Evolutionary conservation across 176 grass and related monocot species (phyloP).

Genomic region (Hordeum marinum): DNA sequence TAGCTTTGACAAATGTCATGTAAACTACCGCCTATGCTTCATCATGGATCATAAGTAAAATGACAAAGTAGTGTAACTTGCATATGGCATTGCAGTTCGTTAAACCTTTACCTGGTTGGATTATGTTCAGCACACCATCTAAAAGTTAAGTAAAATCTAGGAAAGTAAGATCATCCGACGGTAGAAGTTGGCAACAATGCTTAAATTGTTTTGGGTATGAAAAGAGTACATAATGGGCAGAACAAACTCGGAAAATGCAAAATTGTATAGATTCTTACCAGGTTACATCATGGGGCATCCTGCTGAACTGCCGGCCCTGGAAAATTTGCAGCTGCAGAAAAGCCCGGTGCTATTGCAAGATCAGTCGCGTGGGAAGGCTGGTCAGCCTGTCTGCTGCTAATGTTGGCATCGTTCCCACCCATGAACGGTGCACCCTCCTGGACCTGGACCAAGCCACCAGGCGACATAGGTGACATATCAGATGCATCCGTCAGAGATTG

Average conservation of each 20-base stretch:
- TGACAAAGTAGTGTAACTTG: background rate
- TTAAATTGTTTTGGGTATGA: background rate
- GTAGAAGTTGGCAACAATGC: background rate
- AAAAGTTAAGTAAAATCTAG: background rate
- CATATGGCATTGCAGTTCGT: background rate
- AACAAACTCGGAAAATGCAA: background rate
- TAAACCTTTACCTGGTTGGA: background rate
- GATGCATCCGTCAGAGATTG: conserved; percentile 7
- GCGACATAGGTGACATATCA: conserved; percentile 48
- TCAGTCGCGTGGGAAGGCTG: conserved; percentile 22
- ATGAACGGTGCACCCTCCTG: background rate
- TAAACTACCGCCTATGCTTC: background rate
- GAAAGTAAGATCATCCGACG: background rate
- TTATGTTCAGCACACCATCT: background rate
- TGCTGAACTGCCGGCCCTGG: conserved; percentile 17
- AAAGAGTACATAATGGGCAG: background rate
- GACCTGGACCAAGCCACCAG: conserved; percentile 34
- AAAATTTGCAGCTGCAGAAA: conserved; percentile 28
- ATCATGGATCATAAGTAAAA: background rate
- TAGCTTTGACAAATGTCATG: background rate
- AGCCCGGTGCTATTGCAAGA: background rate
- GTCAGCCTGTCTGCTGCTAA: background rate
- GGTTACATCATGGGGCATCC: conserved; percentile 35
- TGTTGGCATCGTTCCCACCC: background rate
- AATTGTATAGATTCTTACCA: background rate